Conservation (phyloP, 2,329 filamentous ascomycete species). For the Laburnicola sp. region DNA sequence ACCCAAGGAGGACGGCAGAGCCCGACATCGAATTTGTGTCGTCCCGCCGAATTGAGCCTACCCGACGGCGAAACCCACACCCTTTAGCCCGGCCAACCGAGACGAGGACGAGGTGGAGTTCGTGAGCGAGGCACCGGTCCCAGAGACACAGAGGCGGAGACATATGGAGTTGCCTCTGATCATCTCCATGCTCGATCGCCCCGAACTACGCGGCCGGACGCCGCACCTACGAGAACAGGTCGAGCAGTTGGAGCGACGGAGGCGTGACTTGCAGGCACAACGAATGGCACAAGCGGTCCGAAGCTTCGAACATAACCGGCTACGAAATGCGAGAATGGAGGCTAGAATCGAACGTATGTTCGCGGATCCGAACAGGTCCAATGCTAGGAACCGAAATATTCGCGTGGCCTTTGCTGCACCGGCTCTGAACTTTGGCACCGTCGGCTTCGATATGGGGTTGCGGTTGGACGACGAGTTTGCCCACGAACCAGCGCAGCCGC, state of each 20-base stretch:
- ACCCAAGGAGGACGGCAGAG: conserved; percentile 13
- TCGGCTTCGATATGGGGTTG: conserved; percentile 50
- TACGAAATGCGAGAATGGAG: too few relatives aligned
- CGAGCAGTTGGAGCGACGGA: not conserved
- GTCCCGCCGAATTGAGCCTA: conserved; percentile 30
- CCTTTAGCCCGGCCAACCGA: conserved; percentile 15
- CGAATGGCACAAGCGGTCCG: too few relatives aligned
- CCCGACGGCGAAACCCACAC: conserved; percentile 9
- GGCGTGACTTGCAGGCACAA: not conserved
- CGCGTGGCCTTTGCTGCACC: conserved; percentile 32
- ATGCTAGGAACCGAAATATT: conserved; percentile 18
- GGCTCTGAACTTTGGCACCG: conserved; percentile 45
- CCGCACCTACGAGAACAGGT: conserved; percentile 4
- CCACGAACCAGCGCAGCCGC: conserved; percentile 30
- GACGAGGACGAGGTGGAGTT: conserved; percentile 39
- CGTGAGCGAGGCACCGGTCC: conserved; percentile 26
- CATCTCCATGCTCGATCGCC: conserved; percentile 22
- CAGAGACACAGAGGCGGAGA: conserved; percentile 26
- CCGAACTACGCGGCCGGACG: conserved; percentile 7
- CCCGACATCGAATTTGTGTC: conserved; percentile 55
- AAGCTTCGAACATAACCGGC: too few relatives aligned
- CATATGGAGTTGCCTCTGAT: conserved; percentile 14
- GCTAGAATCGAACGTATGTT: too few relatives aligned
- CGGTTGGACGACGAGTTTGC: conserved; percentile 16
- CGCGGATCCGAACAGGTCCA: not conserved